Base-by-base conservation (phyloP, 225 moss, liverwort and hornwort genomes). In the Physcomitrellopsis africana region DNA sequence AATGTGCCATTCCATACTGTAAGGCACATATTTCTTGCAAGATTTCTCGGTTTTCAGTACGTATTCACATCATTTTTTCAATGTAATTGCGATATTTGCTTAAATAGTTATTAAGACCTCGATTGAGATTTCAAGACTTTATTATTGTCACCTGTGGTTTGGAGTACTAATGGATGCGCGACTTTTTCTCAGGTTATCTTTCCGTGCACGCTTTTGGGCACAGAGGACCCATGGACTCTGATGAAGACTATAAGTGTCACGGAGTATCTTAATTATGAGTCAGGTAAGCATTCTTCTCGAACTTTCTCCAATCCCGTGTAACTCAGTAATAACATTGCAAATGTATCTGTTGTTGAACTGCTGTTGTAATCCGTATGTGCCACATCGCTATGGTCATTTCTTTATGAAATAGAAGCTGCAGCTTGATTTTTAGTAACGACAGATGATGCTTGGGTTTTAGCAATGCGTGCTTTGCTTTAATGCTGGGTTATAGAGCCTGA, bases 1-100 rank as follows among this genome's bases (percentile, higher is more conserved):
- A 99, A 99, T 46, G 97, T 99, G 51, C 92, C 94, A 17, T 99
- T 99, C 70, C 94, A 99, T 70, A 99, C 97, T 67, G 97, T 96
- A 53, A 73, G 71, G 54, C 19, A 70, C 14, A 23, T 71, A 0
- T 37, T 46, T 11, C 53, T 47, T 55, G n/a, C 51, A 1, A 42
- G 54, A 12, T 51, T 32, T 62, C 67, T 14, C 12, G 44, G 45
- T 64, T 44, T 45, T 23, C 8, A 47, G 24, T 20, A 13, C 60
- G 60, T 45, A 13, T 18, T 66, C 11, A 27, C 24, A 26, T 4
- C 22, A 42, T 7, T 53, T 43, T 17, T 44, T 27, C 27, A 29
- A 26, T 44, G 18, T 79, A 53, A 44, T 1, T 15, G 29, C 44
- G 27, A 43, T 24, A 11, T 42, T 24, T 26, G 57, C 16, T 42